Evolutionary conservation across 208 protist genomes (phyloP).

Genomic region (Leishmania arabica): DNA sequence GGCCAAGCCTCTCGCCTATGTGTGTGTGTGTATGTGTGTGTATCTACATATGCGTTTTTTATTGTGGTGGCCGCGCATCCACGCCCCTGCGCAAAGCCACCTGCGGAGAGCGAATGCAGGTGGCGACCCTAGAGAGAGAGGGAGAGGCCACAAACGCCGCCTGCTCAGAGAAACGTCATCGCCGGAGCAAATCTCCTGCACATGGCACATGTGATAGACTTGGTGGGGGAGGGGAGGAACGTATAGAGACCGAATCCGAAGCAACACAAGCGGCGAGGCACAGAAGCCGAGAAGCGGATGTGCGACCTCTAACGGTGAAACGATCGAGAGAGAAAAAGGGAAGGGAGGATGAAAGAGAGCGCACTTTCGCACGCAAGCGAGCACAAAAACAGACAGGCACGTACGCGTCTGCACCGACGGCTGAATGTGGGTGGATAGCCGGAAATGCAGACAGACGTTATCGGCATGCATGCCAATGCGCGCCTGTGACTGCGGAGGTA

Average conservation of each 20-base stretch:
- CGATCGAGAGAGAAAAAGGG: neutral
- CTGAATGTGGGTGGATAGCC: neutral
- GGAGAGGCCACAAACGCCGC: neutral
- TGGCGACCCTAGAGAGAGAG: neutral
- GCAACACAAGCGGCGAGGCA: neutral
- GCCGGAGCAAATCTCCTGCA: neutral
- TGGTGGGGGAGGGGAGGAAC: too few relatives aligned
- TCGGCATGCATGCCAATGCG: neutral
- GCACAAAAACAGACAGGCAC: neutral
- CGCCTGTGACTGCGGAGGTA: neutral
- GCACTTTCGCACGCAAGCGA: neutral
- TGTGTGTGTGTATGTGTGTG: neutral
- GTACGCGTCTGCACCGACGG: neutral
- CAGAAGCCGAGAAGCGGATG: neutral
- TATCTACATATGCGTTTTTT: too few relatives aligned
- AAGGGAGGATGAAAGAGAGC: neutral
- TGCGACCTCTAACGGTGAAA: neutral
- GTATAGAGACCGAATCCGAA: neutral
- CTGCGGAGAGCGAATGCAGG: too few relatives aligned
- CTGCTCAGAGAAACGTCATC: neutral
- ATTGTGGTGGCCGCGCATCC: neutral
- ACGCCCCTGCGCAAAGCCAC: neutral
- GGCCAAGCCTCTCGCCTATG: neutral
- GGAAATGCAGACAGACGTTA: neutral
- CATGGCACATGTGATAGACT: neutral